A percentile compares a stretch with the other conserved stretches of the same genome.
phyloP scores from a whole-genome alignment of 2,329 filamentous ascomycete genomes.

The Diaporthe capsici region DNA sequence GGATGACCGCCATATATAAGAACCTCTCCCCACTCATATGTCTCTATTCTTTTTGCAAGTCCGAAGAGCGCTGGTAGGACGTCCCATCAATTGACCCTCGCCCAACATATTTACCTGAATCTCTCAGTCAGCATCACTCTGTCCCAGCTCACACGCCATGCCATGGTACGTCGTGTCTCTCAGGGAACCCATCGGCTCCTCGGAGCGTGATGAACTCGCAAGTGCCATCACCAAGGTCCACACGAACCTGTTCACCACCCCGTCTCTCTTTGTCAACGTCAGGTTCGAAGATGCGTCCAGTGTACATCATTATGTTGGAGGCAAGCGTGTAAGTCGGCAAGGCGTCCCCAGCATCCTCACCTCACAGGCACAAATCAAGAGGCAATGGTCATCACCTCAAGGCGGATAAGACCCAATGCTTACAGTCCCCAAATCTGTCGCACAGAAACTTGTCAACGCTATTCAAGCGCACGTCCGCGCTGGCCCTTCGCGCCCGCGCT shows the following conservation, averaged over 20 bases:
- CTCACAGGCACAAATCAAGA: not conserved
- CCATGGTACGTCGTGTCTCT: constrained; percentile 28
- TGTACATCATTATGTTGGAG: constrained; percentile 21
- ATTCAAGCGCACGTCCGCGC: constrained; percentile 19
- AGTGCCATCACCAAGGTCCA: constrained; percentile 32
- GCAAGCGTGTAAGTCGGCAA: constrained; percentile 17
- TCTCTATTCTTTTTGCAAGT: not conserved
- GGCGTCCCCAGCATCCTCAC: not conserved
- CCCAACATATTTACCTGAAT: not conserved
- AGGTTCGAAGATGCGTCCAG: constrained; percentile 17
- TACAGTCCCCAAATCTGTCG: not conserved
- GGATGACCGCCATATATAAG: not conserved
- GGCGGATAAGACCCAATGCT: not conserved
- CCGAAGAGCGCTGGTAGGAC: not conserved
- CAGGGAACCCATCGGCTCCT: constrained; percentile 2
- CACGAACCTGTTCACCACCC: constrained; percentile 8
- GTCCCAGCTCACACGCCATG: not conserved
- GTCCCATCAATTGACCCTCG: not conserved
- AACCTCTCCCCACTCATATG: too few species aligned
- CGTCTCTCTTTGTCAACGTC: constrained; percentile 37
- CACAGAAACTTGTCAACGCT: constrained; percentile 7
- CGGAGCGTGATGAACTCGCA: constrained; percentile 30
- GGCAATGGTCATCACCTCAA: too few species aligned
- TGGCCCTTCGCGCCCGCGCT: constrained; percentile 10
- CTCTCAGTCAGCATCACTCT: too few species aligned